These are phyloP conservation scores for Moesziomyces sp. DNA, from an alignment of 1,284 basidiomycete species.

Conservation along the genomic window DNA sequence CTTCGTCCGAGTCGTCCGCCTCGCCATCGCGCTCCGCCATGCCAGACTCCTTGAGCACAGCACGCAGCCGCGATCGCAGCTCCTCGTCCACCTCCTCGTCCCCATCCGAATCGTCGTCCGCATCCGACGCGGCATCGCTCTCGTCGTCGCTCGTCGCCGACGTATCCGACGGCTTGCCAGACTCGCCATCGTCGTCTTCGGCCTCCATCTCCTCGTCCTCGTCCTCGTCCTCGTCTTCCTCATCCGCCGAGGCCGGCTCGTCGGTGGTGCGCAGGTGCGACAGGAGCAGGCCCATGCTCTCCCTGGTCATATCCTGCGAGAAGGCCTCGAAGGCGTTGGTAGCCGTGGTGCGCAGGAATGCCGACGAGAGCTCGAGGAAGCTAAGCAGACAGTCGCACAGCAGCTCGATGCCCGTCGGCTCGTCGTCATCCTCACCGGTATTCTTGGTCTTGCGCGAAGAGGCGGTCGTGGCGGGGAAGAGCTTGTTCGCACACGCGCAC, in stretches of 20 bases:
- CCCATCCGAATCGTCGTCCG: slow-evolving; percentile 56
- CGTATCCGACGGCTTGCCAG: slow-evolving; percentile 49
- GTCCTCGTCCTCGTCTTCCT: slow-evolving; percentile 37
- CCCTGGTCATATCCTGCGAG: slow-evolving; percentile 76
- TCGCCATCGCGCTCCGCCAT: slow-evolving; percentile 72
- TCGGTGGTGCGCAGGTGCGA: slow-evolving; percentile 34
- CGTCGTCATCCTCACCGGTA: slow-evolving; percentile 69
- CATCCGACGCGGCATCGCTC: slow-evolving; percentile 74
- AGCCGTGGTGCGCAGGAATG: slow-evolving; percentile 82
- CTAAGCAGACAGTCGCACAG: slow-evolving; percentile 89
- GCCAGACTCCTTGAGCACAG: slow-evolving; percentile 80
- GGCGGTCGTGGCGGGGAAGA: slow-evolving; percentile 34
- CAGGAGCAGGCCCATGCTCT: slow-evolving; percentile 84
- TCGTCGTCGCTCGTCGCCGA: slow-evolving; percentile 52
- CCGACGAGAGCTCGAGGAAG: slow-evolving; percentile 84
- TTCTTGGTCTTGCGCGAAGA: slow-evolving; percentile 24
- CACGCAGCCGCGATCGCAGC: slow-evolving; percentile 79
- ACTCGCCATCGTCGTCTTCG: slow-evolving; percentile 62
- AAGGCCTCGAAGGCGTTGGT: slow-evolving; percentile 85
- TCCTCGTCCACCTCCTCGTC: slow-evolving; percentile 72
- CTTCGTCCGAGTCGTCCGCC: slow-evolving; percentile 68
- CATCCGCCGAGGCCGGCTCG: slow-evolving; percentile 22
- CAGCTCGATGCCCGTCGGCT: slow-evolving; percentile 78
- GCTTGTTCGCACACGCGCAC: slow-evolving; percentile 59
- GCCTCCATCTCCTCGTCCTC: slow-evolving; percentile 14